A percentile compares a stretch with the other conserved stretches of the same genome.
Conservation (phyloP, 2,329 filamentous ascomycete species). For the Moelleriella libera region DNA sequence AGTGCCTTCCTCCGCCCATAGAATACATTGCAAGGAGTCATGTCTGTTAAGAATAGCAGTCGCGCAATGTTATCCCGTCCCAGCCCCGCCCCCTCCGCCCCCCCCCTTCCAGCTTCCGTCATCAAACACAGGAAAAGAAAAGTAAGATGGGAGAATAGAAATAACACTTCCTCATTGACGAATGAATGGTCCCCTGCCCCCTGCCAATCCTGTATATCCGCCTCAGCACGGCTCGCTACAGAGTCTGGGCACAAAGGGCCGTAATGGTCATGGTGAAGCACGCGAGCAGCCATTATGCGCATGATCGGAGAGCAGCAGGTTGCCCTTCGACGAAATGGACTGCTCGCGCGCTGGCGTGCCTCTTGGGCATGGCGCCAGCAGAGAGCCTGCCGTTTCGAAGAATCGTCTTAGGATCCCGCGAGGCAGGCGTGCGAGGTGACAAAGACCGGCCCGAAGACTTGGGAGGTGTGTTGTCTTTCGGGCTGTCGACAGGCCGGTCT, state of each 20-base stretch:
- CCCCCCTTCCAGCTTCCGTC: too few species aligned
- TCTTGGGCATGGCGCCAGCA: constrained; percentile 18
- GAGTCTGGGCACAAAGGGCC: background rate
- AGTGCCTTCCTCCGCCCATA: too few species aligned
- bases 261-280: background rate
- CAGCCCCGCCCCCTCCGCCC: too few species aligned
- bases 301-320: constrained; percentile 21
- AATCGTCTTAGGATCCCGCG: constrained; percentile 27
- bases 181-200: too few species aligned
- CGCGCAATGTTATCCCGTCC: too few species aligned
- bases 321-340: constrained; percentile 27
- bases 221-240: background rate
- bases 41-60: too few species aligned
- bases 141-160: too few species aligned
- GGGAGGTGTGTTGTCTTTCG: constrained; percentile 25
- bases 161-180: too few species aligned
- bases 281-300: constrained; percentile 18
- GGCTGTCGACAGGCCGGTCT: constrained; percentile 51
- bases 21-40: too few species aligned
- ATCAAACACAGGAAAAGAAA: too few species aligned
- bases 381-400: constrained; percentile 26
- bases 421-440: constrained; percentile 25
- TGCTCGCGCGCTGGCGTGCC: constrained; percentile 22
- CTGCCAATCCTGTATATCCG: background rate
- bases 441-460: constrained; percentile 49